Evolutionary conservation across 1,139 yeast species (phyloP).

Genomic region (Sugiyamaella neomexicana): DNA sequence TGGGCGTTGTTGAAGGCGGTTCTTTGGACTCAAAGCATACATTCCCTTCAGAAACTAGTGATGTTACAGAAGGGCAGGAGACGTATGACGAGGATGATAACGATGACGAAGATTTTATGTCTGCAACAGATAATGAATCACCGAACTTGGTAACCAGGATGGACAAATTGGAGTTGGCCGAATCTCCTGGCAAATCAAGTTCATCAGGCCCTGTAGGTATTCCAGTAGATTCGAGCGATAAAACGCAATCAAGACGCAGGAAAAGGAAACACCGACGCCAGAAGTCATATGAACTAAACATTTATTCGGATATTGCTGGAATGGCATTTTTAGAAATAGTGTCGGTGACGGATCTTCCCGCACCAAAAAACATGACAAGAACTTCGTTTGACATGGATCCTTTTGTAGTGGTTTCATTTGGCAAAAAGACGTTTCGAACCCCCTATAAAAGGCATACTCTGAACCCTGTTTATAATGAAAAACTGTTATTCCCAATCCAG

Average conservation of each 20-base stretch:
- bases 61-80: conserved; percentile 6
- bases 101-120: conserved; percentile 18
- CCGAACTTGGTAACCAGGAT: neutral
- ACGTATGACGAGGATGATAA: conserved; percentile 14
- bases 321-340: conserved; percentile 74
- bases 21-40: neutral
- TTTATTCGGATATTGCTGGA: conserved; percentile 57
- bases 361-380: conserved; percentile 46
- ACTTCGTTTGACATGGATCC: conserved; percentile 96
- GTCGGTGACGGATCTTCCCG: conserved; percentile 57
- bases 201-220: no score
- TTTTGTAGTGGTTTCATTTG: conserved; percentile 87
- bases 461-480: conserved; percentile 80
- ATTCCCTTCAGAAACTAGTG: conserved; percentile 8
- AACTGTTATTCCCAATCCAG: conserved; percentile 74
- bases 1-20: neutral
- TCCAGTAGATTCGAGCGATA: neutral
- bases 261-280: conserved; percentile 12
- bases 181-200: neutral
- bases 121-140: conserved; percentile 23
- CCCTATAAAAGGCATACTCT: conserved; percentile 82
- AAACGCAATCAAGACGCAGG: neutral
- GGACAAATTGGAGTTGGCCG: neutral
- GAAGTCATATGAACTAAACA: conserved; percentile 38
- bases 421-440: conserved; percentile 83